These are phyloP conservation scores for Oenanthe javanica DNA, from an alignment of 140 eudicot species.

Conservation along the genomic window DNA sequence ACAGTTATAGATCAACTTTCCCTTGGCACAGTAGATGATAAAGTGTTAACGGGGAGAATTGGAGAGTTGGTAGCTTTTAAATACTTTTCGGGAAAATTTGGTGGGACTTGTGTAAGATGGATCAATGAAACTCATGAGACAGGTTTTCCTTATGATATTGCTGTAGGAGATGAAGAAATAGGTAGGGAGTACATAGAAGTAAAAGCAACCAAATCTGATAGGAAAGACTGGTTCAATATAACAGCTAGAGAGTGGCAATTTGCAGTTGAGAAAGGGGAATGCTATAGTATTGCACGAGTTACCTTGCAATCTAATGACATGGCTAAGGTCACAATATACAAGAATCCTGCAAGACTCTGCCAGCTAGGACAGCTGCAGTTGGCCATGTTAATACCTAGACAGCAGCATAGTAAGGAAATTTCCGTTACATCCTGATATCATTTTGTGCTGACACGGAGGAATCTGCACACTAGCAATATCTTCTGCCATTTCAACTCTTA, in stretches of 20 bases:
- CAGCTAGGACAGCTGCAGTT: conserved; percentile 10
- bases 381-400: conserved; percentile 6
- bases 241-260: conserved; percentile 76
- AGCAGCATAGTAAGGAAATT: neutral
- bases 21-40: neutral
- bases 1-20: conserved; percentile 2
- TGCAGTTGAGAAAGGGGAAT: conserved; percentile 73
- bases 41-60: conserved; percentile 1
- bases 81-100: conserved; percentile 24
- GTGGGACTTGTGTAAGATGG: conserved; percentile 28
- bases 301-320: conserved; percentile 32
- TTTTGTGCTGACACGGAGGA: neutral
- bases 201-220: conserved; percentile 56
- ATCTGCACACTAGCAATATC: neutral
- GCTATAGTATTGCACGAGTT: conserved; percentile 70
- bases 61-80: conserved; percentile 45
- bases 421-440: neutral
- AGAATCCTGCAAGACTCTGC: conserved; percentile 11
- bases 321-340: conserved; percentile 38
- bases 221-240: conserved; percentile 67
- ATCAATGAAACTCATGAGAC: conserved; percentile 39
- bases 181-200: conserved; percentile 74
- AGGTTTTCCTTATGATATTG: conserved; percentile 69
- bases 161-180: conserved; percentile 33
- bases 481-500: neutral